Percentiles rank a stretch among this genome's conserved stretches.
These are phyloP conservation scores for Diaporthe aspalathi DNA, from an alignment of 2,329 filamentous ascomycete species.

Conservation along the genomic window DNA sequence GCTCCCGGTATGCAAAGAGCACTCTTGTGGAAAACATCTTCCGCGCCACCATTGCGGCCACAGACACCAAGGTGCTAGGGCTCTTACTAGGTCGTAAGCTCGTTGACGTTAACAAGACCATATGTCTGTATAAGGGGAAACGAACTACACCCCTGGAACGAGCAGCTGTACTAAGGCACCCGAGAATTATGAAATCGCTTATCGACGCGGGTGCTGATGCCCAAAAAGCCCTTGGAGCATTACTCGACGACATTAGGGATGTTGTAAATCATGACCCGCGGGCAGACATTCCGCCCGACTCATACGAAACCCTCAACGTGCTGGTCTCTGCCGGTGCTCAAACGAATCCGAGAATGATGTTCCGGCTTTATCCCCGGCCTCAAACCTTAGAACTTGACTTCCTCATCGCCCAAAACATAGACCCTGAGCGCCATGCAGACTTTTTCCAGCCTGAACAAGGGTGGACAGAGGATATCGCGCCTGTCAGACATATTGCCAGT, in stretches of 20 bases:
- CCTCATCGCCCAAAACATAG: background rate
- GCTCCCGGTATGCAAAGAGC: background rate
- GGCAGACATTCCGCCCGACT: background rate
- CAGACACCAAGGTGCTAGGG: background rate
- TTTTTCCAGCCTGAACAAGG: background rate
- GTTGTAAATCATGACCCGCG: background rate
- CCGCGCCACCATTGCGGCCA: background rate
- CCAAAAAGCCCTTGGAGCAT: background rate
- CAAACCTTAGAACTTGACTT: background rate
- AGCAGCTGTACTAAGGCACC: background rate
- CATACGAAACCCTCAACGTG: background rate
- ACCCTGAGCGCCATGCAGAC: background rate
- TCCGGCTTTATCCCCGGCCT: too few relatives aligned
- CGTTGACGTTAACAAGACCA: background rate
- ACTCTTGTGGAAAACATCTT: slow-evolving; percentile 2
- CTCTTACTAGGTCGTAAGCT: background rate
- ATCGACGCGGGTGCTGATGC: background rate
- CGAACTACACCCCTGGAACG: background rate
- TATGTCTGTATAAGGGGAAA: background rate
- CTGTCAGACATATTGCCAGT: background rate
- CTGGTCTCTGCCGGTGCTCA: background rate
- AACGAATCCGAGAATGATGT: background rate
- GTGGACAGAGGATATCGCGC: too few relatives aligned
- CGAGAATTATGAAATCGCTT: background rate
- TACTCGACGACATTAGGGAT: too few relatives aligned